Base-by-base conservation (phyloP, 768 basidiomycete genomes). In the Podaxis pistillaris region DNA sequence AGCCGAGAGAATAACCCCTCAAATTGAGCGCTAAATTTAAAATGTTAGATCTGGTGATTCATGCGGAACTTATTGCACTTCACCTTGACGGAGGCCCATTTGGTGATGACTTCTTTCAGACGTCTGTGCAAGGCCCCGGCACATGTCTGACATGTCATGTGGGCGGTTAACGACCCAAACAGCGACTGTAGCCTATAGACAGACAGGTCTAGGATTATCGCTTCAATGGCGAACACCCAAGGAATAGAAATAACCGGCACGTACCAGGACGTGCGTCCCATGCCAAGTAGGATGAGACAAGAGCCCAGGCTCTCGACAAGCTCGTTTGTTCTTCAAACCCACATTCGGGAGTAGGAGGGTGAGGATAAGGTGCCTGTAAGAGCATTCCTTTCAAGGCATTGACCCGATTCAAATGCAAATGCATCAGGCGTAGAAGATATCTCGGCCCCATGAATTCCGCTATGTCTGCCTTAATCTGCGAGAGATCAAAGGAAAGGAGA, bases 51-150 rank as follows among this genome's bases (percentile, higher is more conserved):
- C 28, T 30, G 28, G 6, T 30, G 6, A 30, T 0, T 30, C 28
- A 7, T 30, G 28, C 7, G 28, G 28, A 30, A 30, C 28, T 30
- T 30, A 6, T 30, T 30, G 28, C 28, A 7, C 28, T 28, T 36
- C 65, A 85, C 85, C 75, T 85, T 86, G 38, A 86, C 83, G 1
- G 77, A 74, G 3, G 82, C 79, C 85, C 86, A 86, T 66, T 83
- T 78, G 15, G 77, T 66, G 22, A 84, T 67, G 30, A 86, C 76
- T 22, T 75, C 73, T 62, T 76, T 79, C 33, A 85, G 75, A n/a
- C 83, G 76, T 28, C 80, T 79, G 40, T 74, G 69, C 38, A 87
- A 70, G 12, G 74, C 68, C 17, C 71, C 62, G 53, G 75, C 75
- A 68, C 85, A 86, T 12, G 76, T 64, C 0, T 77, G 74, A 70